Evolutionary conservation across 495 filamentous ascomycete genomes (phyloP), one percentile per base, ranked within the genome.

Genomic region (Podospora tetraspora): DNA sequence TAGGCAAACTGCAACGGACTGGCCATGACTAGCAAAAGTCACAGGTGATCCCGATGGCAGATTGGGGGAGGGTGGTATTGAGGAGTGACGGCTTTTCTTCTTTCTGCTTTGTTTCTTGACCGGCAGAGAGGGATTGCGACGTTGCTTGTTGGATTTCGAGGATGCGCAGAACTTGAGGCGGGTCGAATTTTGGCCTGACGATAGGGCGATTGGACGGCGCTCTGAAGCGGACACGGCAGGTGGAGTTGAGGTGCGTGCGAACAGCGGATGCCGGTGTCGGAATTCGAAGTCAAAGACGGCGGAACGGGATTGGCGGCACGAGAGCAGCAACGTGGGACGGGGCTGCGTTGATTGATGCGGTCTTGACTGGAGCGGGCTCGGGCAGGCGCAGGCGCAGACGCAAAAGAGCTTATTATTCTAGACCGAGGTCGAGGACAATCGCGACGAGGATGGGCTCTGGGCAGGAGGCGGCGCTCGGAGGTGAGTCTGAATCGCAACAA

Each of bases 1-100:
- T 90, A 96, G 76, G 91, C 91, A 87, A 96, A 89, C 88, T 97
- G 93, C 79, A 92, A 90, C 70, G 90, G 89, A 83, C 79, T 87
- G 75, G 92, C 90, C 93, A 97, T 97, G 86, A 88, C 88, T 90
- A 92, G 84, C 87, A 71, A 90, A 91, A 90, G 89, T 80, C 89
- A 91, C 89, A 90, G 89, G 72, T 75, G 62, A 72, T 75, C 74
- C 68, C 74, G 68, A 69, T 70, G 27, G 69, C 74, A 78, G 75
- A 43, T 60, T 68, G 62, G 70, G 25, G 59, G 59, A 27, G 10
- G 61, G 52, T 67, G 61, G 52, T 67, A 37, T 57, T 22, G 16
- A 56, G 52, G 61, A 37, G n/a, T 63, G 56, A 61, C 61, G 60
- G 65, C 70, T 68, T 64, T 67, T 66, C 69, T 65, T 67, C 66